A percentile compares a stretch with the other conserved stretches of the same genome.
These are phyloP conservation scores for Metarhizium humberi DNA, from an alignment of 2,329 filamentous ascomycete species.

Conservation along the genomic window DNA sequence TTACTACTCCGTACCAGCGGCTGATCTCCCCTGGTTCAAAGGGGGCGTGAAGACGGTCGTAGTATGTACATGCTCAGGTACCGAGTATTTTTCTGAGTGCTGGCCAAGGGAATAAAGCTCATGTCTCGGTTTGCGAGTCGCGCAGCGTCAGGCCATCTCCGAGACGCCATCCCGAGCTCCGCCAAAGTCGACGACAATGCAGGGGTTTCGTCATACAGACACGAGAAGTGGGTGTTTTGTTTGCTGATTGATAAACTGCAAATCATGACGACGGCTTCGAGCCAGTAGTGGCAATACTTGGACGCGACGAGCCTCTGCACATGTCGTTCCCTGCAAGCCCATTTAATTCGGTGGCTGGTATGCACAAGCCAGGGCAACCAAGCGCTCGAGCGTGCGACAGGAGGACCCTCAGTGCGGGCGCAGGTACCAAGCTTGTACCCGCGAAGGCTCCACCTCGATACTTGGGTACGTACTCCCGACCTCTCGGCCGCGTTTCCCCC, in stretches of 20 bases:
- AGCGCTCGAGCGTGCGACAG: not conserved
- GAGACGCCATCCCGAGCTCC: slow-evolving; percentile 10
- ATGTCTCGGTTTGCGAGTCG: not conserved
- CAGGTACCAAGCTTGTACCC: slow-evolving; percentile 7
- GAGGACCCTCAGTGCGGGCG: not conserved
- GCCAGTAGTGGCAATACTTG: slow-evolving; percentile 7
- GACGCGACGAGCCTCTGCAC: slow-evolving; percentile 13
- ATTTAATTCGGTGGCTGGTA: slow-evolving; percentile 9
- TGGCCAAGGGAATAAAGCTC: not conserved
- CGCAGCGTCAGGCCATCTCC: slow-evolving; percentile 5
- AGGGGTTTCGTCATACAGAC: slow-evolving; percentile 13
- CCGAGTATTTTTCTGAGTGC: not conserved
- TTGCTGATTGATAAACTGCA: slow-evolving; percentile 23
- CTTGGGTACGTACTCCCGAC: not conserved
- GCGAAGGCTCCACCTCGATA: not conserved
- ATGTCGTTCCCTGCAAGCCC: slow-evolving; percentile 7
- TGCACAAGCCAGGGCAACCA: not conserved
- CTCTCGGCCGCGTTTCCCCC: slow-evolving; percentile 10
- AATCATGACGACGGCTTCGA: slow-evolving; percentile 6
- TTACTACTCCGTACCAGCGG: too few relatives aligned
- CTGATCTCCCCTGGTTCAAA: not conserved
- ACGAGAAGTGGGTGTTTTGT: slow-evolving; percentile 11
- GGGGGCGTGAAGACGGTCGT: not conserved
- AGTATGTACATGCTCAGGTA: too few relatives aligned
- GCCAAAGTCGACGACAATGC: not conserved